A percentile compares a stretch with the other conserved stretches of the same genome.
Evolutionary conservation across 2,329 filamentous ascomycete genomes (phyloP).

Genomic region (Ophiostoma novo-ulmi): DNA sequence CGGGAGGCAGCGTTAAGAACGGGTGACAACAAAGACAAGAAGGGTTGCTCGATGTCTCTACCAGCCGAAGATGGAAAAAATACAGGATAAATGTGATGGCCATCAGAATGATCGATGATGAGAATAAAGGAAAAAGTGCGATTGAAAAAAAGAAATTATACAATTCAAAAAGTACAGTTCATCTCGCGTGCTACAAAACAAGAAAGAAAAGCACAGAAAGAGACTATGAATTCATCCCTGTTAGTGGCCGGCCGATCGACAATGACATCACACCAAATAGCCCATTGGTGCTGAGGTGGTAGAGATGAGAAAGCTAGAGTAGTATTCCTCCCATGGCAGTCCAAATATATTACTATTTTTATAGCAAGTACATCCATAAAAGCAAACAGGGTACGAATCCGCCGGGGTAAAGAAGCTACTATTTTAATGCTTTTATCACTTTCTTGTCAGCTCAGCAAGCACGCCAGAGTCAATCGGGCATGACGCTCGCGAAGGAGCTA

Average conservation of each 20-base stretch:
- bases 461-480: background rate
- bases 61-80: background rate
- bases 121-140: background rate
- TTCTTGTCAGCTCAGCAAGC: too few species aligned
- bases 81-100: background rate
- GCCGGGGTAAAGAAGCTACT: background rate
- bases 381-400: background rate
- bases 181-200: conserved; percentile 2
- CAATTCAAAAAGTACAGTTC: background rate
- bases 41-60: background rate
- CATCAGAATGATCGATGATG: background rate
- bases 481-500: background rate
- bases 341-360: background rate
- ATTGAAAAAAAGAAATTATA: background rate
- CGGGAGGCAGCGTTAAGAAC: background rate
- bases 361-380: background rate
- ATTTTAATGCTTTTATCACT: too few species aligned
- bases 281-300: background rate
- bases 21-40: background rate
- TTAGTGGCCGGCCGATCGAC: background rate
- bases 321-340: background rate
- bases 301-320: background rate
- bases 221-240: background rate
- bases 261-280: conserved; percentile 6
- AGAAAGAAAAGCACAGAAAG: background rate